These are phyloP conservation scores for Artemisia tridentata DNA, from an alignment of 129 eudicot genomes.

Conservation along the genomic window DNA sequence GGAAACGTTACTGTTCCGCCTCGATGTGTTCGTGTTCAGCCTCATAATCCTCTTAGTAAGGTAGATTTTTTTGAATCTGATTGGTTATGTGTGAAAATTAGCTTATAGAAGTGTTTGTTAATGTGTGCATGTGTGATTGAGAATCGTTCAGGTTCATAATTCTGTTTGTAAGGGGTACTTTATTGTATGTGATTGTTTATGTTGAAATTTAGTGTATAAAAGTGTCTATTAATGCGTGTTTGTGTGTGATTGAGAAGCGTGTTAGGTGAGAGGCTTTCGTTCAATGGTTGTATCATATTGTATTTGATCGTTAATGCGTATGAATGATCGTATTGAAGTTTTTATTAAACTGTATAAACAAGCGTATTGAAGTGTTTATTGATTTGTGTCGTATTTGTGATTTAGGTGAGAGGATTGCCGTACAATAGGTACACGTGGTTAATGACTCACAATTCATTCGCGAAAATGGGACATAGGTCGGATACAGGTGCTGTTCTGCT, in stretches of 20 bases:
- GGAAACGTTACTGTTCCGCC: conserved; percentile 55
- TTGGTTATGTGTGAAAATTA: background rate
- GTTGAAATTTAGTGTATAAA: too few relatives aligned
- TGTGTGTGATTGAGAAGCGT: too few relatives aligned
- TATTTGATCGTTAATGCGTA: too few relatives aligned
- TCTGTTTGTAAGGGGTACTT: conserved; percentile 51
- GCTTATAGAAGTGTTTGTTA: background rate
- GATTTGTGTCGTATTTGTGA: conserved; percentile 6
- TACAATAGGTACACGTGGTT: conserved; percentile 79
- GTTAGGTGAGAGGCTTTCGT: too few relatives aligned
- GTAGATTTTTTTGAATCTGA: conserved; percentile 19
- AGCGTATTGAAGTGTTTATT: background rate
- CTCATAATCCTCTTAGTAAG: conserved; percentile 61
- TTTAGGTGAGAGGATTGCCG: conserved; percentile 72
- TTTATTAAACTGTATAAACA: too few relatives aligned
- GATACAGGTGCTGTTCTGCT: conserved; percentile 59
- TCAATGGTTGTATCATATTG: too few relatives aligned
- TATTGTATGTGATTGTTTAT: too few relatives aligned
- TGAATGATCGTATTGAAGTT: too few relatives aligned
- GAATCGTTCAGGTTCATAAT: conserved; percentile 44
- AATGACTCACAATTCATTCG: conserved; percentile 83
- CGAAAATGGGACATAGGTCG: conserved; percentile 59
- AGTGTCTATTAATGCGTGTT: too few relatives aligned
- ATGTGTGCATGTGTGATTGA: background rate
- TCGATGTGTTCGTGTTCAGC: conserved; percentile 72